Evolutionary conservation across 768 basidiomycete genomes (phyloP).

Genomic region (Leccinum obscurum): DNA sequence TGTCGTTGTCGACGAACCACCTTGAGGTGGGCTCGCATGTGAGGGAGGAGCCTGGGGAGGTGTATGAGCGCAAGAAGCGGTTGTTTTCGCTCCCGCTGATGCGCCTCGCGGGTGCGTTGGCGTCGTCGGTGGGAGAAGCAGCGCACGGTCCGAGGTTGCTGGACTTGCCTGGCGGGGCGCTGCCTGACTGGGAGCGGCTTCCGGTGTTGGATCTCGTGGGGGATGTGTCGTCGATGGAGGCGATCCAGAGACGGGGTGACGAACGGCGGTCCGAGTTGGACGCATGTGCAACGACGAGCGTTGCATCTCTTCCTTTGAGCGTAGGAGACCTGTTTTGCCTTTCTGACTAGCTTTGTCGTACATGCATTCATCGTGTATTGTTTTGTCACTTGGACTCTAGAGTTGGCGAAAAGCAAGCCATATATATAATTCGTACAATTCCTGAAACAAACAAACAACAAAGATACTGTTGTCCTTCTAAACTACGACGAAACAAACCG

Average conservation of each 20-base stretch:
- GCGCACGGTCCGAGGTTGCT: slow-evolving; percentile 40
- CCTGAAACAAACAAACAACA: slow-evolving; percentile 3
- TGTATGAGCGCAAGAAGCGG: slow-evolving; percentile 54
- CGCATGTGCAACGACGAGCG: slow-evolving; percentile 26
- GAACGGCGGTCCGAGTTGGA: slow-evolving; percentile 36
- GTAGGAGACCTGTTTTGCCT: slow-evolving; percentile 18
- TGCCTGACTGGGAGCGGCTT: slow-evolving; percentile 55
- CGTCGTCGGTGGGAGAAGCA: background rate
- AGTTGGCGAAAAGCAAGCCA: slow-evolving; percentile 6
- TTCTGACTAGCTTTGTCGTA: slow-evolving; percentile 5
- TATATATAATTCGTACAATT: slow-evolving; percentile 20
- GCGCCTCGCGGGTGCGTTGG: slow-evolving; percentile 33
- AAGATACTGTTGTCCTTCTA: slow-evolving; percentile 24
- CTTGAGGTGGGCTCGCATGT: slow-evolving; percentile 85
- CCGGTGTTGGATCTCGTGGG: slow-evolving; percentile 75
- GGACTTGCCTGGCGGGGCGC: slow-evolving; percentile 52
- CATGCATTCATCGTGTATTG: background rate
- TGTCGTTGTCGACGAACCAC: slow-evolving; percentile 87
- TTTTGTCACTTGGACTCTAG: background rate
- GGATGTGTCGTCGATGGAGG: slow-evolving; percentile 35
- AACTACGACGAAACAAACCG: slow-evolving; percentile 5
- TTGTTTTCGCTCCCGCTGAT: slow-evolving; percentile 74
- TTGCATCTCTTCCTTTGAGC: slow-evolving; percentile 20
- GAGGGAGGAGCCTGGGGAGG: slow-evolving; percentile 47
- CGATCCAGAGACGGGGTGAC: slow-evolving; percentile 37